Evolutionary conservation across 192 early-diverging fungal species (phyloP).

Genomic region (Haplosporangium gracile): DNA sequence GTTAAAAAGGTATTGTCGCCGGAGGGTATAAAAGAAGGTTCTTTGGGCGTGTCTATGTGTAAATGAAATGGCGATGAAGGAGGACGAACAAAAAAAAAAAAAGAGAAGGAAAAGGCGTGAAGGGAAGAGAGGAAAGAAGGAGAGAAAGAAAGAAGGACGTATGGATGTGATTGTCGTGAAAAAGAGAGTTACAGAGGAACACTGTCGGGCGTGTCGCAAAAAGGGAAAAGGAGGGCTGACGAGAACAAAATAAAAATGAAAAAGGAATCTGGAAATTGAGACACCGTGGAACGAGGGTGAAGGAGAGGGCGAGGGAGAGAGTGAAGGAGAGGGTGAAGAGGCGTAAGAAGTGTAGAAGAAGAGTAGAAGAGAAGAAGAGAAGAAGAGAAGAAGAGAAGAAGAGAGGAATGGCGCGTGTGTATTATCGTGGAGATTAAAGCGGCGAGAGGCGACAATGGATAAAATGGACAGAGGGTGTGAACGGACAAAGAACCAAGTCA

Average conservation of each 20-base stretch:
- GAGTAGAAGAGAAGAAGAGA: not conserved
- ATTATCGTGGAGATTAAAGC: not conserved
- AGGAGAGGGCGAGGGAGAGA: not conserved
- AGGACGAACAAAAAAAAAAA: not conserved
- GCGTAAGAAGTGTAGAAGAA: not conserved
- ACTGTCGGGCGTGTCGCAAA: not conserved
- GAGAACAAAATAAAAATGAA: not conserved
- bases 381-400: not conserved
- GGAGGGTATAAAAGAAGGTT: not conserved
- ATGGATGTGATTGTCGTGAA: too few relatives aligned
- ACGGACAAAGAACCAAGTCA: constrained; percentile 1
- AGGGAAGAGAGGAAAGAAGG: not conserved
- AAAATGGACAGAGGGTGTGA: not conserved
- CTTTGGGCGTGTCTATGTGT: not conserved
- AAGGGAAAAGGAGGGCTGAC: not conserved
- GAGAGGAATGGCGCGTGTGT: not conserved
- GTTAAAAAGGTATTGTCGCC: not conserved
- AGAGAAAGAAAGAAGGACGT: not conserved
- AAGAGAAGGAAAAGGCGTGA: constrained; percentile 7
- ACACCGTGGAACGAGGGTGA: not conserved
- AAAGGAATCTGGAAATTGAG: too few relatives aligned
- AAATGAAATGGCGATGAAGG: not conserved
- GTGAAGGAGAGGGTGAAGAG: not conserved
- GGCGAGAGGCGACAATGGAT: not conserved
- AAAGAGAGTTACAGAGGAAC: too few relatives aligned